Conservation (phyloP, 768 basidiomycete genomes). For the Pluteus cervinus region DNA sequence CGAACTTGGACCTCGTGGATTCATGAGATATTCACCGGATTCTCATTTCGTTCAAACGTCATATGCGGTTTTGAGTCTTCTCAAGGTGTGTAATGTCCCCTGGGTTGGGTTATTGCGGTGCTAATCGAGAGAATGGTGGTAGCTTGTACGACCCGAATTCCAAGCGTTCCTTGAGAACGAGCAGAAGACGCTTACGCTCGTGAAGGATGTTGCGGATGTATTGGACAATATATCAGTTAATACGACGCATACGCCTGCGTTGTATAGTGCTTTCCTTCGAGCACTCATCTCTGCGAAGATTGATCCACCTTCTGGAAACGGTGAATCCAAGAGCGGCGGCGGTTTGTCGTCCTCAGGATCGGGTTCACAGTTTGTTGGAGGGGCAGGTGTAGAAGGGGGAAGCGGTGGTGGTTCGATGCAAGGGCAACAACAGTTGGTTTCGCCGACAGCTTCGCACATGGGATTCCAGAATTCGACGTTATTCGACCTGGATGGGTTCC, state of each 20-base stretch:
- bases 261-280: conserved; percentile 81
- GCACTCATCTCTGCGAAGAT: conserved; percentile 61
- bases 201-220: conserved; percentile 75
- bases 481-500: conserved; percentile 51
- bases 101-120: neutral
- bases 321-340: conserved; percentile 8
- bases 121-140: conserved; percentile 5
- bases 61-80: conserved; percentile 88
- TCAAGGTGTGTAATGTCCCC: conserved; percentile 59
- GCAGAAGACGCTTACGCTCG: conserved; percentile 60
- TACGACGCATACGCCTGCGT: conserved; percentile 79
- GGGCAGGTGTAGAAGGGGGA: no score
- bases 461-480: conserved; percentile 18
- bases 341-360: no score
- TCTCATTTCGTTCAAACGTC: conserved; percentile 86
- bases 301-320: conserved; percentile 14
- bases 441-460: conserved; percentile 8
- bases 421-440: conserved; percentile 2
- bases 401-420: neutral
- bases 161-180: conserved; percentile 70
- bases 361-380: no score
- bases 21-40: conserved; percentile 81
- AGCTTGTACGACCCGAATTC: conserved; percentile 85
- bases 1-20: conserved; percentile 69
- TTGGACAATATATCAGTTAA: conserved; percentile 77